Conservation (phyloP, 306 rosid genomes). For the Corylus americana region DNA sequence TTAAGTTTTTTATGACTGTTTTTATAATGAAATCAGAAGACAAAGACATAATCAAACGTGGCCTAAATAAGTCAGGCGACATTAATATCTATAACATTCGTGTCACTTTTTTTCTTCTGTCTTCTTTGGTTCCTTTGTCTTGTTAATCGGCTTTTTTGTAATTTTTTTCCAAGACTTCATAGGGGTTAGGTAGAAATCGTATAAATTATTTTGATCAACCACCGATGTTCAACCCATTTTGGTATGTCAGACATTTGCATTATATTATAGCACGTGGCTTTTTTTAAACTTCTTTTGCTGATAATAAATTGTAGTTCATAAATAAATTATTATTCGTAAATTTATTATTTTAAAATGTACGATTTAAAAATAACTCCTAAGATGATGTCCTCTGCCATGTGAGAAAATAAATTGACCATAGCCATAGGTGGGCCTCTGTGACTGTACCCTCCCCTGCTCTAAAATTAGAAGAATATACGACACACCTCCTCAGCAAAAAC, state of each 20-base stretch:
- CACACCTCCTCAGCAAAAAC: background rate
- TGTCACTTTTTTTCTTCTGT: constrained; percentile 13
- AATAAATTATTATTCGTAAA: background rate
- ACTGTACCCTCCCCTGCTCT: background rate
- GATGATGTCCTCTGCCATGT: no score
- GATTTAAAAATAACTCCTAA: no score
- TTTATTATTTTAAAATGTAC: no score
- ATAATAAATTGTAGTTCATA: constrained; percentile 4
- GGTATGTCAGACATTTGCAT: background rate
- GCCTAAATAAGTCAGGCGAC: background rate
- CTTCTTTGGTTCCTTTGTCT: background rate
- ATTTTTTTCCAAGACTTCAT: no score
- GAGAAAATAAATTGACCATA: background rate
- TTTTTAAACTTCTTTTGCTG: background rate
- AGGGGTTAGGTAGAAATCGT: background rate
- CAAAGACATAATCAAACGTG: no score
- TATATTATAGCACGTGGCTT: background rate
- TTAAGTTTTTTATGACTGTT: no score
- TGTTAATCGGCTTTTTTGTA: background rate
- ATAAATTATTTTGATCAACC: background rate
- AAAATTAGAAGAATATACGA: constrained; percentile 2
- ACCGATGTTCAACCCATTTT: background rate
- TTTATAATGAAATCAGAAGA: no score
- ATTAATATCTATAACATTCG: background rate
- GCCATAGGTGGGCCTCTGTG: constrained; percentile 10